phyloP scores from a whole-genome alignment of 768 basidiomycete genomes.

The Agrocybe praecox region DNA sequence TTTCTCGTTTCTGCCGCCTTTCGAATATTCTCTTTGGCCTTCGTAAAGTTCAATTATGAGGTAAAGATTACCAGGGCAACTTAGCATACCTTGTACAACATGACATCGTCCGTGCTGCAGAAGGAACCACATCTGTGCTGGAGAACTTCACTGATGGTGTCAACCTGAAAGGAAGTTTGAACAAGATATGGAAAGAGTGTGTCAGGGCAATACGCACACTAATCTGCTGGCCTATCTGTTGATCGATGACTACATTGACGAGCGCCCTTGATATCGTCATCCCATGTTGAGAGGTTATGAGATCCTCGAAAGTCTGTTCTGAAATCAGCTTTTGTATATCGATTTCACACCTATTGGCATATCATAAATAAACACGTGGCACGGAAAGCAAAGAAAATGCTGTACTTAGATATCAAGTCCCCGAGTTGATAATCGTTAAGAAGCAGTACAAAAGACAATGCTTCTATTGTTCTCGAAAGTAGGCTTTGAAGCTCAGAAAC shows the following conservation, averaged over 20 bases:
- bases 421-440: slow-evolving; percentile 89
- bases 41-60: slow-evolving; percentile 1
- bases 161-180: slow-evolving; percentile 62
- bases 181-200: slow-evolving; percentile 6
- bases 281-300: slow-evolving; percentile 85
- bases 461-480: slow-evolving; percentile 87
- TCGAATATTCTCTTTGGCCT: slow-evolving; percentile 94
- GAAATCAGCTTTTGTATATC: slow-evolving; percentile 71
- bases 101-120: slow-evolving; percentile 97
- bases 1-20: slow-evolving; percentile 85
- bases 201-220: slow-evolving; percentile 62
- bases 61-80: background rate
- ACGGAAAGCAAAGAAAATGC: background rate
- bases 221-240: slow-evolving; percentile 96
- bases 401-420: slow-evolving; percentile 80
- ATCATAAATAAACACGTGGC: slow-evolving; percentile 3
- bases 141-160: slow-evolving; percentile 93
- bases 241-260: slow-evolving; percentile 95
- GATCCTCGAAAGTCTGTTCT: slow-evolving; percentile 79
- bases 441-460: slow-evolving; percentile 89
- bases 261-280: slow-evolving; percentile 86
- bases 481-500: slow-evolving; percentile 77
- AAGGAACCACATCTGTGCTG: slow-evolving; percentile 96
- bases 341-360: slow-evolving; percentile 60
- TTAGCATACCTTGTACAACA: slow-evolving; percentile 83